These are phyloP conservation scores for Phytopythium cucurbitacearum DNA, from an alignment of 352 stramenopile species.

Conservation along the genomic window DNA sequence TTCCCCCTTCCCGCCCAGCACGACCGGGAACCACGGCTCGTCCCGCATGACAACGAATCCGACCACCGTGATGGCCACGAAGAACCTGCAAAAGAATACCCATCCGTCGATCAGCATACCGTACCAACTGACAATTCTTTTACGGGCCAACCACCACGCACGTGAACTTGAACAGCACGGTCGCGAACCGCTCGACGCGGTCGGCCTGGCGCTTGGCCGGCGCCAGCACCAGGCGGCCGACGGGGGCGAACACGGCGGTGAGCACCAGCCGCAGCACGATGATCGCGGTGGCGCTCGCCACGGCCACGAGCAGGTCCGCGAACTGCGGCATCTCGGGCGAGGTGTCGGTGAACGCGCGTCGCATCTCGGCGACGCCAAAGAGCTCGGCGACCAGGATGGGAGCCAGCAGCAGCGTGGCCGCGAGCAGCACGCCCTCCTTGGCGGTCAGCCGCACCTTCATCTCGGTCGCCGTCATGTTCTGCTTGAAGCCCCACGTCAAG, in stretches of 20 bases:
- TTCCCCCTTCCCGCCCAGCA: conserved; percentile 30
- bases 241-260: conserved; percentile 29
- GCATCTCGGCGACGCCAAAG: conserved; percentile 43
- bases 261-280: conserved; percentile 35
- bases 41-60: conserved; percentile 38
- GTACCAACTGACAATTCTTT: conserved; percentile 1
- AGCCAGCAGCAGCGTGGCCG: conserved; percentile 51
- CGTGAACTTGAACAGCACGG: conserved; percentile 72
- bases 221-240: conserved; percentile 42
- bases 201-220: conserved; percentile 49
- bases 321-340: conserved; percentile 43
- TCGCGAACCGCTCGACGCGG: conserved; percentile 61
- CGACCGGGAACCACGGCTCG: conserved; percentile 38
- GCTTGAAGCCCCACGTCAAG: background rate
- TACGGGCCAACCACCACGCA: conserved; percentile 14
- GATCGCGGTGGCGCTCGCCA: conserved; percentile 29
- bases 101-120: conserved; percentile 2
- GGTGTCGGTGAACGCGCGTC: conserved; percentile 20
- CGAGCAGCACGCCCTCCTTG: conserved; percentile 59
- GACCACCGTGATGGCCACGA: conserved; percentile 34
- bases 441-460: conserved; percentile 55
- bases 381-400: conserved; percentile 52
- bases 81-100: conserved; percentile 33
- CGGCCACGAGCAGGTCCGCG: conserved; percentile 29
- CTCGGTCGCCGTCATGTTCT: conserved; percentile 34